These are phyloP conservation scores for Aspergillus hortae DNA, from an alignment of 2,329 filamentous ascomycete species.

Conservation along the genomic window DNA sequence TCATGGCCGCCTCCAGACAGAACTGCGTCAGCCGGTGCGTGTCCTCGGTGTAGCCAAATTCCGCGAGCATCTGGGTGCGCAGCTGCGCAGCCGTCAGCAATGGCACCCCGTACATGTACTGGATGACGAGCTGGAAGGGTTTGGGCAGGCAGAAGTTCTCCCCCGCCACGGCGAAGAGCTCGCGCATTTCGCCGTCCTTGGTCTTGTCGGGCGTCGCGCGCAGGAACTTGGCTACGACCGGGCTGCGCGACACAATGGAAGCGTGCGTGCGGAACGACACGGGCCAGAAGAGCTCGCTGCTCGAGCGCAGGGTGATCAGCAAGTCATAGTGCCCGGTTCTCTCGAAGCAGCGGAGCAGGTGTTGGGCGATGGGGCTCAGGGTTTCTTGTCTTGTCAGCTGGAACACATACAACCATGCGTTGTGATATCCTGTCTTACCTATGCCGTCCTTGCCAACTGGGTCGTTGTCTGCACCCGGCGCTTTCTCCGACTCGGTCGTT, in stretches of 20 bases:
- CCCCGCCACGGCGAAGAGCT: constrained; percentile 17
- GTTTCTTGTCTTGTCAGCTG: background rate
- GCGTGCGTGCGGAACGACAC: constrained; percentile 19
- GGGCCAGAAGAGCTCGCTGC: constrained; percentile 13
- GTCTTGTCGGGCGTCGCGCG: background rate
- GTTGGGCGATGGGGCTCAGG: constrained; percentile 1
- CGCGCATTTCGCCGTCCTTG: background rate
- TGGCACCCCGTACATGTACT: constrained; percentile 25
- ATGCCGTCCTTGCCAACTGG: background rate
- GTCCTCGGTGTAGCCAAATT: constrained; percentile 12
- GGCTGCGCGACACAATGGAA: constrained; percentile 22
- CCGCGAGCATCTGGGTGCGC: constrained; percentile 9
- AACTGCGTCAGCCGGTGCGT: constrained; percentile 4
- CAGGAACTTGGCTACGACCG: constrained; percentile 18
- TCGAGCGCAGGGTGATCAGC: constrained; percentile 18
- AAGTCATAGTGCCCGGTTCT: constrained; percentile 17
- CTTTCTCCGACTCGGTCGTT: background rate
- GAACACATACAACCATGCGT: background rate
- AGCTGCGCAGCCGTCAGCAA: constrained; percentile 16
- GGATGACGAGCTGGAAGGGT: constrained; percentile 23
- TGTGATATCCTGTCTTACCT: background rate
- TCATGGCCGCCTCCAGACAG: constrained; percentile 16
- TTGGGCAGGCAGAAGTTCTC: constrained; percentile 20
- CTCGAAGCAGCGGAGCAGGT: constrained; percentile 15
- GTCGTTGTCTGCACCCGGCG: background rate